A percentile compares a stretch with the other conserved stretches of the same genome.
These are phyloP conservation scores for Globisporangium nagaii DNA, from an alignment of 352 stramenopile genomes.

Conservation along the genomic window DNA sequence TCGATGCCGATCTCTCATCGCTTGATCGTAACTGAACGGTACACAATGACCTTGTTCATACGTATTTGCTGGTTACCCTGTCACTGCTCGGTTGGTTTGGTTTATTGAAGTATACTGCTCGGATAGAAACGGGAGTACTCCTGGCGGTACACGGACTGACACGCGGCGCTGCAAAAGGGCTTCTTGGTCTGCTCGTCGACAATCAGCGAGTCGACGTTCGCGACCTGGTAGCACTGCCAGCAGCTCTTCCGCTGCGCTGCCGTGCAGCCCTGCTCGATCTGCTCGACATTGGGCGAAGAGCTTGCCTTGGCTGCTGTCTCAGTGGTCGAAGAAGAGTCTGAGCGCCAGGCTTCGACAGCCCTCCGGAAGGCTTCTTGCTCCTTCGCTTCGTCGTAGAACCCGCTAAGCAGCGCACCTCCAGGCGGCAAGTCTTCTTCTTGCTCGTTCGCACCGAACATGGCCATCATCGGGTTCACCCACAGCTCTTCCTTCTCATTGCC, in stretches of 20 bases:
- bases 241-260: conserved; percentile 55
- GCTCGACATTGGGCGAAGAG: conserved; percentile 21
- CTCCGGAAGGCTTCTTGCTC: conserved; percentile 59
- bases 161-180: conserved; percentile 43
- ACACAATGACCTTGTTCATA: background rate
- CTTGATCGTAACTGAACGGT: background rate
- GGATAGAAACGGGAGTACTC: conserved; percentile 60
- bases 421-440: conserved; percentile 2
- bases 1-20: too few species aligned
- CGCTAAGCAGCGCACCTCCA: conserved; percentile 41
- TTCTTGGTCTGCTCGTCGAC: conserved; percentile 40
- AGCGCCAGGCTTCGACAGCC: conserved; percentile 59
- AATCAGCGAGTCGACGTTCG: conserved; percentile 31
- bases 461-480: conserved; percentile 64
- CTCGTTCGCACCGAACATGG: background rate
- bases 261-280: conserved; percentile 39
- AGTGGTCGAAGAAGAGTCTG: conserved; percentile 8
- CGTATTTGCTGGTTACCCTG: too few species aligned
- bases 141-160: conserved; percentile 29
- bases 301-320: background rate
- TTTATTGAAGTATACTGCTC: conserved; percentile 5
- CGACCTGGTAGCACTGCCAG: conserved; percentile 78
- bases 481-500: conserved; percentile 31
- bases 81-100: background rate
- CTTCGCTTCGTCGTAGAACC: conserved; percentile 64